A percentile compares a stretch with the other conserved stretches of the same genome.
Conservation (phyloP, 495 filamentous ascomycete genomes). For the Lasiosphaeriaceae sp. region DNA sequence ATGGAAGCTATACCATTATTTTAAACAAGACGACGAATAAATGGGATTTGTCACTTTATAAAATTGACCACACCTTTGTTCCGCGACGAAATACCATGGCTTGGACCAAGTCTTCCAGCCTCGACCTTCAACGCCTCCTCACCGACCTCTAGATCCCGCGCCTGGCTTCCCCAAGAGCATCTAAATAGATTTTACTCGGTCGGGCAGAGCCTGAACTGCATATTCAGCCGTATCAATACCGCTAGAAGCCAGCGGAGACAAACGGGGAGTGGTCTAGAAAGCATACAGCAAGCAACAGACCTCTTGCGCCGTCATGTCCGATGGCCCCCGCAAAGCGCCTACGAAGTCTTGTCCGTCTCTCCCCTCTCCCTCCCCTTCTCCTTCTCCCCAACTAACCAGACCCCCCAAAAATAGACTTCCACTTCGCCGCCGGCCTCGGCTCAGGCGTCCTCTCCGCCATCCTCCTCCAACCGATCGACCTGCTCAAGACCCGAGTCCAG, state of each 20-base stretch:
- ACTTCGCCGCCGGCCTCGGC: slow-evolving; percentile 83
- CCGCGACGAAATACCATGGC: background rate
- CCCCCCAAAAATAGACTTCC: slow-evolving; percentile 49
- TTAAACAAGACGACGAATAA: too few relatives aligned
- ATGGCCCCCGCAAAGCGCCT: slow-evolving; percentile 29
- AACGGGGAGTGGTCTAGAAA: background rate
- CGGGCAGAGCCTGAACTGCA: background rate
- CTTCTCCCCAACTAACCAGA: background rate
- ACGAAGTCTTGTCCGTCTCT: slow-evolving; percentile 30
- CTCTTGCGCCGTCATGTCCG: slow-evolving; percentile 27
- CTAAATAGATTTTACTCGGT: background rate
- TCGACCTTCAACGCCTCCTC: background rate
- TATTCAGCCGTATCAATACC: background rate
- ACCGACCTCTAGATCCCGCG: background rate
- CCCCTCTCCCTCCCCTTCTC: background rate
- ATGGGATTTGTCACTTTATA: too few relatives aligned
- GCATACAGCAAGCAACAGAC: background rate
- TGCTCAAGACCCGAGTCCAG: slow-evolving; percentile 94
- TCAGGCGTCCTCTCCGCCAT: slow-evolving; percentile 84
- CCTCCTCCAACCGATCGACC: slow-evolving; percentile 91
- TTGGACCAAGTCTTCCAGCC: background rate
- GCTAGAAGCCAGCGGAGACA: background rate
- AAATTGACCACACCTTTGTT: too few relatives aligned
- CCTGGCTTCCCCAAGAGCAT: background rate
- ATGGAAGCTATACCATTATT: too few relatives aligned